Evolutionary conservation across 2,329 filamentous ascomycete species (phyloP).

Genomic region (Alternaria solani): DNA sequence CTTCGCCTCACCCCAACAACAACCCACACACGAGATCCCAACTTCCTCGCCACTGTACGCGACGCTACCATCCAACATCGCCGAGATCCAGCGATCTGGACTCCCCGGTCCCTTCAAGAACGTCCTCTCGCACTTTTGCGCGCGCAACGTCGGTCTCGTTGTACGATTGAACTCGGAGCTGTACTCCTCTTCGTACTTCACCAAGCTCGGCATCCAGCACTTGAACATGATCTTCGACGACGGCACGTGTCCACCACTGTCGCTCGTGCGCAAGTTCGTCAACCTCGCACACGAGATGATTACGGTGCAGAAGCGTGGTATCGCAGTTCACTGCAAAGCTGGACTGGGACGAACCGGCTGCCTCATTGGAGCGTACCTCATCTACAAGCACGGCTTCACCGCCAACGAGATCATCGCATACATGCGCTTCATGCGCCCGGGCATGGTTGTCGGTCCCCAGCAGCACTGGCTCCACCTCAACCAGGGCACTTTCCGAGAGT

Average conservation of each 20-base stretch:
- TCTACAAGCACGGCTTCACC: conserved; percentile 96
- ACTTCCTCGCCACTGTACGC: conserved; percentile 76
- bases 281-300: conserved; percentile 95
- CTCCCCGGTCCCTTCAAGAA: conserved; percentile 94
- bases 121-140: conserved; percentile 86
- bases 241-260: conserved; percentile 89
- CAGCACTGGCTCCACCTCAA: conserved; percentile 99
- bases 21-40: conserved; percentile 75
- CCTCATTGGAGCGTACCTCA: conserved; percentile 95
- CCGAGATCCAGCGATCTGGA: conserved; percentile 73
- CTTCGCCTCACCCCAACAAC: conserved; percentile 92
- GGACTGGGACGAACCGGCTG: conserved; percentile 95
- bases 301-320: conserved; percentile 85
- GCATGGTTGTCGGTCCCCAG: conserved; percentile 98
- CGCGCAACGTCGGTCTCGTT: conserved; percentile 89
- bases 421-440: conserved; percentile 98
- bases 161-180: conserved; percentile 95
- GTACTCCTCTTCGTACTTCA: conserved; percentile 97
- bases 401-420: conserved; percentile 97
- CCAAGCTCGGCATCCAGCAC: conserved; percentile 91
- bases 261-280: conserved; percentile 93
- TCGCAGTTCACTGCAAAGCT: conserved; percentile 98
- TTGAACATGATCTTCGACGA: conserved; percentile 99
- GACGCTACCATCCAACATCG: conserved; percentile 77
- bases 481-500: conserved; percentile 96